Base-by-base conservation (phyloP, 257 asterid species). In the Cynanchum wilfordii region DNA sequence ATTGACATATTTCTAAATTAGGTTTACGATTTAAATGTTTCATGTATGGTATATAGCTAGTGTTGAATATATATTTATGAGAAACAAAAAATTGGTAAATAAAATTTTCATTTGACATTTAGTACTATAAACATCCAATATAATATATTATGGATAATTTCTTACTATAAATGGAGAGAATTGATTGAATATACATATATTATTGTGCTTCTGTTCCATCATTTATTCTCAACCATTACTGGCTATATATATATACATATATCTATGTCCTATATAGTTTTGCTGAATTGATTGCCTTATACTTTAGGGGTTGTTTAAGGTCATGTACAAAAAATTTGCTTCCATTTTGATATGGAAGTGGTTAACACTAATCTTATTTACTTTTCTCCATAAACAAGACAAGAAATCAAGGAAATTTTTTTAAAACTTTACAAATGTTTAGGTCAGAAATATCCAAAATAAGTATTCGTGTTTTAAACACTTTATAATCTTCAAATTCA, bases 171-270 rank as follows among this genome's bases (percentile, higher is more conserved):
- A 8, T 57, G 10, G 33, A 24, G 16, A 57, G 16, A 57, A 57
- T 57, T 57, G 10, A 57, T 57, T 57, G 64, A 24, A 10, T 22
- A 24, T 47, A 47, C 36, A 40, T 40, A 40, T 40, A 8, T 4
- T 10, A 3, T 57, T 12, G 10, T 58, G 38, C 30, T 25, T 10
- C 19, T 24, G 38, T 58, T 58, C 65, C 13, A 58, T 25, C 38
- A 58, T 58, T 58, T 25, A 58, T 58, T 58, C 65, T 25, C 65
- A 58, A 58, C 27, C 64, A 57, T 57, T 57, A 58, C 13, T 58
- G 13, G 40, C 45, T 40, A 40, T 40, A 40, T 40, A 40, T 40
- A 40, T 11, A 10, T 11, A 29, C 13, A 12, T n/a, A 27, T 59
- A 9, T n/a, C n/a, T 40, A 59, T 59, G 66, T 29, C 24, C 40